These are phyloP conservation scores for Sedum album DNA, from an alignment of 164 flowering plant species.

Conservation along the genomic window DNA sequence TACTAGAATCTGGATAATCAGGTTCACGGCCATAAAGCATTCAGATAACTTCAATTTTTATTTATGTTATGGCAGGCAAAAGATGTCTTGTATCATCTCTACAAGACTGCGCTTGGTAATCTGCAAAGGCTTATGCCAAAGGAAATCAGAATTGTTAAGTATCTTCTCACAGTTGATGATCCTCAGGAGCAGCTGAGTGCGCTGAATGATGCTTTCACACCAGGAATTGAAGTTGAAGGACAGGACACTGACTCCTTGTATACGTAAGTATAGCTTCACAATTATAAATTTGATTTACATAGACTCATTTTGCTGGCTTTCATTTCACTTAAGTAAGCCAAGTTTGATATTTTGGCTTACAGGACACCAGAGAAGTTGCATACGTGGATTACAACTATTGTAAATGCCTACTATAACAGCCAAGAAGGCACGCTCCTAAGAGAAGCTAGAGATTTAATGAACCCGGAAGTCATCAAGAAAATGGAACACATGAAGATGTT, in stretches of 20 bases:
- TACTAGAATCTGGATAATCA: too few relatives aligned
- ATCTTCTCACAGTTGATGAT: constrained; percentile 76
- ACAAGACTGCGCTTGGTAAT: constrained; percentile 53
- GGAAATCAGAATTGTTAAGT: constrained; percentile 74
- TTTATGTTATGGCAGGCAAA: constrained; percentile 48
- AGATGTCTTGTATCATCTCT: constrained; percentile 71
- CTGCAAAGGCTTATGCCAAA: constrained; percentile 77
- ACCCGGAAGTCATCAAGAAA: constrained; percentile 8
- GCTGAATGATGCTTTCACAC: constrained; percentile 79
- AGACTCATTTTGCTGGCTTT: background rate
- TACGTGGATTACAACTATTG: constrained; percentile 39
- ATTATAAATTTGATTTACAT: too few relatives aligned
- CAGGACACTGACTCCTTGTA: constrained; percentile 54
- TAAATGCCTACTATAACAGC: constrained; percentile 59
- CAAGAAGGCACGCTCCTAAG: constrained; percentile 23
- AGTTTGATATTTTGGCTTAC: constrained; percentile 7
- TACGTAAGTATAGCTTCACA: constrained; percentile 87
- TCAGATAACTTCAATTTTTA: too few relatives aligned
- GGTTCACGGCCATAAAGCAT: too few relatives aligned
- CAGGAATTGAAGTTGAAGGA: constrained; percentile 83
- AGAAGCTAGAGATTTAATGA: constrained; percentile 9
- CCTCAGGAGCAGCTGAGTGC: constrained; percentile 50
- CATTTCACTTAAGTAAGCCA: background rate
- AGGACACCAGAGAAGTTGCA: constrained; percentile 72
- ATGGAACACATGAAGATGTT: constrained; percentile 7